Conservation (phyloP, 139 green algal genomes). For the Asterochloris erici region DNA sequence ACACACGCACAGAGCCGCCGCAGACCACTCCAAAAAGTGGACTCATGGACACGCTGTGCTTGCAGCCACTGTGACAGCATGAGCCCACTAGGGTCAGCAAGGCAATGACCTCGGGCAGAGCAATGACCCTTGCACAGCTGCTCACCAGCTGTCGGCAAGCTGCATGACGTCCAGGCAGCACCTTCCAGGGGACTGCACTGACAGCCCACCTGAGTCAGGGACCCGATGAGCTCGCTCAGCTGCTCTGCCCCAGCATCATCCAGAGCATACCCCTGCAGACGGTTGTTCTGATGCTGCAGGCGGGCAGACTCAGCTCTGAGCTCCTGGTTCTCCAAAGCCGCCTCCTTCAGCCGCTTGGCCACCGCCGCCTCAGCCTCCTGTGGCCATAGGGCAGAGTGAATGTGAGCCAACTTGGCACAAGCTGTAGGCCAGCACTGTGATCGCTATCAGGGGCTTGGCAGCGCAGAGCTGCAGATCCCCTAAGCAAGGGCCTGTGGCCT, state of each 20-base stretch:
- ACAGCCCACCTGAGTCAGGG: constrained; percentile 26
- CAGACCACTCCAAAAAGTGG: too few species aligned
- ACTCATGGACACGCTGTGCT: too few species aligned
- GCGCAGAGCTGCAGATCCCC: too few species aligned
- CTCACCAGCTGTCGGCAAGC: not conserved
- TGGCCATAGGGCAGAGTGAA: too few species aligned
- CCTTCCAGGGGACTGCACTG: not conserved
- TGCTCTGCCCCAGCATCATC: constrained; percentile 42
- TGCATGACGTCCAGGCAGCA: too few species aligned
- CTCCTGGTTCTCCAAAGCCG: constrained; percentile 32
- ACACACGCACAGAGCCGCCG: too few species aligned
- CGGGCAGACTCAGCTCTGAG: constrained; percentile 35
- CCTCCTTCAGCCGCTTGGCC: constrained; percentile 26
- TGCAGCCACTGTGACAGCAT: too few species aligned
- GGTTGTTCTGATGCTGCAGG: constrained; percentile 43
- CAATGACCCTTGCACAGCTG: not conserved
- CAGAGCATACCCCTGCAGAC: constrained; percentile 48
- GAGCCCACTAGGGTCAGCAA: not conserved
- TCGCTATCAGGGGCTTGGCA: too few species aligned
- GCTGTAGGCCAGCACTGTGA: too few species aligned
- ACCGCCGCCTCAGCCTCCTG: constrained; percentile 23
- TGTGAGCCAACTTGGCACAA: too few species aligned
- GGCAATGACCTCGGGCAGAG: not conserved
- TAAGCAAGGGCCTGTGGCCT: too few species aligned
- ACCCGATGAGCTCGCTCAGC: constrained; percentile 38